Conservation (phyloP, 495 filamentous ascomycete genomes). For the Lentithecium fluviatile region DNA sequence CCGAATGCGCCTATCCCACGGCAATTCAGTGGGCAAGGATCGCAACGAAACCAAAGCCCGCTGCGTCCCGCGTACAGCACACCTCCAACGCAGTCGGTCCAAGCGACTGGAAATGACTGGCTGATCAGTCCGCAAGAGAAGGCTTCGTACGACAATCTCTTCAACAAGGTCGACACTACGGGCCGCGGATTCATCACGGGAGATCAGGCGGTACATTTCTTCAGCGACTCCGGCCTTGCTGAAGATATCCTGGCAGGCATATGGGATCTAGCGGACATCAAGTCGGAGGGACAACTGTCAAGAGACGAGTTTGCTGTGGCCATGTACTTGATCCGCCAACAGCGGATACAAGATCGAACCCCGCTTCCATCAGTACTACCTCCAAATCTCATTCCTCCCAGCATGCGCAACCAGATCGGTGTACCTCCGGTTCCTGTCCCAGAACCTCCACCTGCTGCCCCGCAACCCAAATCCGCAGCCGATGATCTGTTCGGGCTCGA, state of each 20-base stretch:
- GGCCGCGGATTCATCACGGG: constrained; percentile 81
- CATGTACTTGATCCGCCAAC: constrained; percentile 93
- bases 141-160: constrained; percentile 78
- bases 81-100: constrained; percentile 53
- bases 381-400: constrained; percentile 79
- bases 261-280: constrained; percentile 96
- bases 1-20: constrained; percentile 56
- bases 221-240: constrained; percentile 83
- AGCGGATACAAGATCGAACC: constrained; percentile 62
- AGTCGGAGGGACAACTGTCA: constrained; percentile 78
- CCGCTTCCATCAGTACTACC: constrained; percentile 72
- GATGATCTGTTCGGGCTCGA: constrained; percentile 93
- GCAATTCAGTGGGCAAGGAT: constrained; percentile 67
- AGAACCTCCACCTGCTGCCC: constrained; percentile 46
- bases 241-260: constrained; percentile 93
- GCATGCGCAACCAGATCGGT: constrained; percentile 68
- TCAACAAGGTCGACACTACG: constrained; percentile 72
- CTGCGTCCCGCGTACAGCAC: constrained; percentile 58
- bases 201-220: constrained; percentile 93
- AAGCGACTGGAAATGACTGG: constrained; percentile 74
- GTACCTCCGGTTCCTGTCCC: constrained; percentile 50
- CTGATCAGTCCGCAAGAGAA: constrained; percentile 80
- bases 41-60: constrained; percentile 67
- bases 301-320: constrained; percentile 94
- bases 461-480: constrained; percentile 68